Percentiles rank a stretch among this genome's conserved stretches.
Evolutionary conservation across 345 rosid genomes (phyloP).

Genomic region (Euphorbia pulcherrima): DNA sequence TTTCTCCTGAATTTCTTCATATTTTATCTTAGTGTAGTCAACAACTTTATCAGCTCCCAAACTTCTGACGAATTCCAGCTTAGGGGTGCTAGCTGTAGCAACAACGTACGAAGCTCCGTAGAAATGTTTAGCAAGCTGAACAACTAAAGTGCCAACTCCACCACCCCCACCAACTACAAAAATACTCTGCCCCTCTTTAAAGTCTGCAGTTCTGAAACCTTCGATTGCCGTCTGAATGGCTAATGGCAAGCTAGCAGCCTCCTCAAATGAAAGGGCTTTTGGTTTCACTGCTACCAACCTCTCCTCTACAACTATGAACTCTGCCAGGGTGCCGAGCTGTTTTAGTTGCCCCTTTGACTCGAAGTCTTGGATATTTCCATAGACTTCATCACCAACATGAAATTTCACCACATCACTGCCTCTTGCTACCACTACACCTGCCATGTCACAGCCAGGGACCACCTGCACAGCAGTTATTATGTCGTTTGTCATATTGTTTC

Average conservation of each 20-base stretch:
- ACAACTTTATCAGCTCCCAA: conserved; percentile 42
- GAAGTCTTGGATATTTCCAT: conserved; percentile 48
- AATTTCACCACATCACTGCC: conserved; percentile 33
- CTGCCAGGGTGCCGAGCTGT: conserved; percentile 50
- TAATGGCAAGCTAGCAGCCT: conserved; percentile 51
- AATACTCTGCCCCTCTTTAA: conserved; percentile 30
- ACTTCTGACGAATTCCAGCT: conserved; percentile 37
- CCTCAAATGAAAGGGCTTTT: conserved; percentile 37
- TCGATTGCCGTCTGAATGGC: conserved; percentile 47
- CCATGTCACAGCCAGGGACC: conserved; percentile 52
- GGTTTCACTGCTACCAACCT: conserved; percentile 40
- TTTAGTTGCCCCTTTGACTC: conserved; percentile 29
- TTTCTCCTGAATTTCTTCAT: conserved; percentile 36
- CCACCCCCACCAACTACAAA: conserved; percentile 49
- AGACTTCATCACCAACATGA: conserved; percentile 35
- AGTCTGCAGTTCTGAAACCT: conserved; percentile 37
- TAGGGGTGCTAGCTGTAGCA: conserved; percentile 41
- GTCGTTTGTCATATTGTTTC: not conserved
- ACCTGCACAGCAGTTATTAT: conserved; percentile 12
- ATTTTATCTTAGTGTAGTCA: conserved; percentile 34
- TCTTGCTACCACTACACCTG: conserved; percentile 39
- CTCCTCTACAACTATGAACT: conserved; percentile 41
- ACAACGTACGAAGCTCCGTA: conserved; percentile 42
- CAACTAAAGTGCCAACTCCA: conserved; percentile 42
- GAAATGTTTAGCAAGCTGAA: conserved; percentile 41